Conservation (phyloP, 2,329 filamentous ascomycete species). For the Ascochyta fabae region DNA sequence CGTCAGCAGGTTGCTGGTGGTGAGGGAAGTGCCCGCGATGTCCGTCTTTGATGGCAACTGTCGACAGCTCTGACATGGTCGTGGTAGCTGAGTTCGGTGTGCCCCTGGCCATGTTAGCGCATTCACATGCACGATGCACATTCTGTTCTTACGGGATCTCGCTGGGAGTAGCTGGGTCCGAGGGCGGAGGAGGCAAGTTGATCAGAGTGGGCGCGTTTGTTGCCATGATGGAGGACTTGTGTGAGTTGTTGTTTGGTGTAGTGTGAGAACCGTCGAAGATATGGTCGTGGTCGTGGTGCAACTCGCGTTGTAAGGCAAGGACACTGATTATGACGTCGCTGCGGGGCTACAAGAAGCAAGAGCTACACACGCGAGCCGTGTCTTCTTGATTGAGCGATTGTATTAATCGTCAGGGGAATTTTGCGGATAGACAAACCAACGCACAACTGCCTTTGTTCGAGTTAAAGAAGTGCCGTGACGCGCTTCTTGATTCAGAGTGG, state of each 20-base stretch:
- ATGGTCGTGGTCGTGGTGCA: slow-evolving; percentile 1
- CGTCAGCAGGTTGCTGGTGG: slow-evolving; percentile 75
- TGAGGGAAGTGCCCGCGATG: slow-evolving; percentile 80
- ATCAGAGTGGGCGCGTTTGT: slow-evolving; percentile 70
- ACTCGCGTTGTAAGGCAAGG: slow-evolving; percentile 11
- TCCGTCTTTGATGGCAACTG: slow-evolving; percentile 95
- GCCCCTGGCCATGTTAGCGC: slow-evolving; percentile 62
- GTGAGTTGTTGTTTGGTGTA: background rate
- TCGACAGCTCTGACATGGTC: slow-evolving; percentile 88
- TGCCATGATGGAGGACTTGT: slow-evolving; percentile 31
- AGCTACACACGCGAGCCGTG: slow-evolving; percentile 10
- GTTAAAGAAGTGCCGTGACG: background rate
- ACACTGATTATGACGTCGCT: slow-evolving; percentile 15
- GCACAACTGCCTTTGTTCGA: background rate
- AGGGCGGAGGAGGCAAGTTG: slow-evolving; percentile 82
- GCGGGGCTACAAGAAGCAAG: slow-evolving; percentile 9
- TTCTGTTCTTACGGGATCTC: slow-evolving; percentile 77
- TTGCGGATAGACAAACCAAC: background rate
- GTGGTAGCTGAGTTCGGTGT: slow-evolving; percentile 93
- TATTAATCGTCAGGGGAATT: slow-evolving; percentile 12
- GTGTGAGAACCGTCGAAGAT: background rate
- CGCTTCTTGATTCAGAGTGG: slow-evolving; percentile 2
- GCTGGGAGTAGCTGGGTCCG: slow-evolving; percentile 83
- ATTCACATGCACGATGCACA: background rate
- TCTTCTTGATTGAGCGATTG: background rate